phyloP scores from a whole-genome alignment of 2,329 filamentous ascomycete genomes.

The Incumbomyces delicatus region DNA sequence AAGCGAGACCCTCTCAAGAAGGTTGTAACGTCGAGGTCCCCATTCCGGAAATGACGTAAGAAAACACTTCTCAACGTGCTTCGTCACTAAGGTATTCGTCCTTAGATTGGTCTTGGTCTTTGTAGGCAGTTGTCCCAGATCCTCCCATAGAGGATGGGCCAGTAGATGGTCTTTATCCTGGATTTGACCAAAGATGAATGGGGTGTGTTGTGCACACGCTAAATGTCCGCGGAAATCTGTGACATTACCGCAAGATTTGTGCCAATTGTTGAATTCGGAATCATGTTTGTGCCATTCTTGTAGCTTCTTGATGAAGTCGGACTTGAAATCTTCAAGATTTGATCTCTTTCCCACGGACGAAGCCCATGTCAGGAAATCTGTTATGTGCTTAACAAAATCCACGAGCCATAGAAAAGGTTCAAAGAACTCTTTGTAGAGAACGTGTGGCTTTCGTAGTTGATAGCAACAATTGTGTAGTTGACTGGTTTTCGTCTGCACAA shows the following conservation, averaged over 20 bases:
- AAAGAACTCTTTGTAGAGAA: slow-evolving; percentile 55
- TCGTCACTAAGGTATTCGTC: slow-evolving; percentile 55
- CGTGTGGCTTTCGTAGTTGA: slow-evolving; percentile 44
- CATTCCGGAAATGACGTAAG: slow-evolving; percentile 19
- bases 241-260: slow-evolving; percentile 30
- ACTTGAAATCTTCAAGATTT: slow-evolving; percentile 47
- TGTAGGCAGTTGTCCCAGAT: slow-evolving; percentile 31
- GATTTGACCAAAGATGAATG: slow-evolving; percentile 57
- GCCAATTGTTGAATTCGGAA: slow-evolving; percentile 46
- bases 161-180: slow-evolving; percentile 25
- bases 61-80: slow-evolving; percentile 58
- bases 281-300: slow-evolving; percentile 33
- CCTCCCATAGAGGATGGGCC: slow-evolving; percentile 44
- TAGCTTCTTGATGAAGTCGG: slow-evolving; percentile 36
- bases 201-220: slow-evolving; percentile 42
- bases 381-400: slow-evolving; percentile 59
- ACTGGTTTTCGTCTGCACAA: slow-evolving; percentile 42
- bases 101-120: slow-evolving; percentile 25
- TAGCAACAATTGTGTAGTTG: slow-evolving; percentile 49
- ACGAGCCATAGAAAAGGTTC: slow-evolving; percentile 60
- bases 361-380: slow-evolving; percentile 49
- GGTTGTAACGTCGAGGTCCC: slow-evolving; percentile 45
- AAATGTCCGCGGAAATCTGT: slow-evolving; percentile 56
- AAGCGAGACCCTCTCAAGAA: slow-evolving; percentile 26
- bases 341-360: slow-evolving; percentile 27